phyloP scores from a whole-genome alignment of 2,329 filamentous ascomycete species.

The Whalleya microplaca region DNA sequence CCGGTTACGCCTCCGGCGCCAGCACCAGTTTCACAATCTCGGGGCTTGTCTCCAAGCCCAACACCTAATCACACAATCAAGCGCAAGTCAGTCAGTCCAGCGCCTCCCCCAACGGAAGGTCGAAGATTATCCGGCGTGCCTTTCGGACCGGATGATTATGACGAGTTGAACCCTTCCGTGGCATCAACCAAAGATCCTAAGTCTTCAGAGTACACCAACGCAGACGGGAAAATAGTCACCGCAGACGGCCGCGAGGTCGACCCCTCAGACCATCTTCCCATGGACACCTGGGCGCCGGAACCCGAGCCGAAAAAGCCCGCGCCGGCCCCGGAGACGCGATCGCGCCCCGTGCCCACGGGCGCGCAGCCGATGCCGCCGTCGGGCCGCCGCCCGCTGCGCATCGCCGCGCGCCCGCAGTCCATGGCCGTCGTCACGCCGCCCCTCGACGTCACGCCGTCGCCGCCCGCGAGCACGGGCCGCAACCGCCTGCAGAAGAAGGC shows the following conservation, averaged over 20 bases:
- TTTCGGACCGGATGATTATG: conserved; percentile 77
- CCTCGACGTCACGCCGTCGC: conserved; percentile 39
- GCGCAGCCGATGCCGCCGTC: conserved; percentile 56
- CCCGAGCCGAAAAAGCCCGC: conserved; percentile 63
- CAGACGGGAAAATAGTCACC: conserved; percentile 72
- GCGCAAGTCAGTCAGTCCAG: conserved; percentile 77
- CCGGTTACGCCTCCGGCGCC: conserved; percentile 26
- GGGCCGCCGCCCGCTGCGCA: conserved; percentile 56
- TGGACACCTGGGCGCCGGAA: conserved; percentile 78
- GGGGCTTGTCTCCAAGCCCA: conserved; percentile 47
- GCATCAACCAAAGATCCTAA: conserved; percentile 39
- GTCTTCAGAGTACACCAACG: conserved; percentile 51
- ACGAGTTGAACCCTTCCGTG: conserved; percentile 67
- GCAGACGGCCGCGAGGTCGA: conserved; percentile 78
- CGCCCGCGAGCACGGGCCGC: conserved; percentile 47
- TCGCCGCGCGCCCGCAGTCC: conserved; percentile 54
- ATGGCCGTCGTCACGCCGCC: conserved; percentile 40
- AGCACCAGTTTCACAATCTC: conserved; percentile 23
- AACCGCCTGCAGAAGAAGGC: conserved; percentile 69
- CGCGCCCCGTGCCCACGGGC: conserved; percentile 54
- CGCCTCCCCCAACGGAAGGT: conserved; percentile 54
- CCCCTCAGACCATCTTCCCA: conserved; percentile 78
- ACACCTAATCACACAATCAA: conserved; percentile 57
- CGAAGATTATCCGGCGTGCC: conserved; percentile 65
- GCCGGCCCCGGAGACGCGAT: conserved; percentile 33